Conservation (phyloP, 2,329 filamentous ascomycete genomes). For the Leptographium galeiforme region DNA sequence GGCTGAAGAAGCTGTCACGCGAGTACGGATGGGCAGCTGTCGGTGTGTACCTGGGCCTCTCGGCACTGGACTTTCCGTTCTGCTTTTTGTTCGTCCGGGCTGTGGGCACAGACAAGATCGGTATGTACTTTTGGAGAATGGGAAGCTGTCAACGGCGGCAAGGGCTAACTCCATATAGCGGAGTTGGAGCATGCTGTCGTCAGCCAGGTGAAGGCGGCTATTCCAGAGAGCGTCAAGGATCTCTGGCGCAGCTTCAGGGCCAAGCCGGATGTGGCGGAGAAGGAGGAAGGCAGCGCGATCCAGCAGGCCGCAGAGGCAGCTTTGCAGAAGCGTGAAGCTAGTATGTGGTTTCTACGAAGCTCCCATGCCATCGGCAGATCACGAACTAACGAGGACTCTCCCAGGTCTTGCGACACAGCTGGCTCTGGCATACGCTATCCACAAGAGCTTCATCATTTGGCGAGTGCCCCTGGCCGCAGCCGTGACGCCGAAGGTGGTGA, state of each 20-base stretch:
- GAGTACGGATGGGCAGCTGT: constrained; percentile 93
- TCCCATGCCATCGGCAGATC: neutral
- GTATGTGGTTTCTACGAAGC: constrained; percentile 39
- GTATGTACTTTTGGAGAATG: constrained; percentile 25
- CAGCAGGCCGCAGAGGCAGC: constrained; percentile 37
- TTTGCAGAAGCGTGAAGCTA: constrained; percentile 52
- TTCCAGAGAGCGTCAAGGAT: constrained; percentile 46
- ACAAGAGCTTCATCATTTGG: constrained; percentile 95
- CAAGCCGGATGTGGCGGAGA: constrained; percentile 31
- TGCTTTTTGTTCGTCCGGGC: constrained; percentile 80
- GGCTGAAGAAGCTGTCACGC: constrained; percentile 69
- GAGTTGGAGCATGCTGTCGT: constrained; percentile 55
- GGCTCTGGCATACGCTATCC: constrained; percentile 86
- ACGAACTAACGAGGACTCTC: neutral
- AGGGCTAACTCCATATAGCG: constrained; percentile 23
- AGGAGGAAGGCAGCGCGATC: constrained; percentile 30
- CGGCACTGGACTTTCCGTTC: constrained; percentile 82
- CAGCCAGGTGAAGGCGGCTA: constrained; percentile 39
- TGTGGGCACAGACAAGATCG: constrained; percentile 77
- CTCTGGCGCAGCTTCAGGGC: constrained; percentile 35
- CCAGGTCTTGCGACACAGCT: constrained; percentile 66
- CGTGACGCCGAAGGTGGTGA: constrained; percentile 88
- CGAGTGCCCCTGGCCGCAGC: constrained; percentile 87
- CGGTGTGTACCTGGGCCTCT: constrained; percentile 78
- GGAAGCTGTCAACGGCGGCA: neutral